Evolutionary conservation across 2,329 filamentous ascomycete genomes (phyloP).

Genomic region (Pestalotiopsis sp.): DNA sequence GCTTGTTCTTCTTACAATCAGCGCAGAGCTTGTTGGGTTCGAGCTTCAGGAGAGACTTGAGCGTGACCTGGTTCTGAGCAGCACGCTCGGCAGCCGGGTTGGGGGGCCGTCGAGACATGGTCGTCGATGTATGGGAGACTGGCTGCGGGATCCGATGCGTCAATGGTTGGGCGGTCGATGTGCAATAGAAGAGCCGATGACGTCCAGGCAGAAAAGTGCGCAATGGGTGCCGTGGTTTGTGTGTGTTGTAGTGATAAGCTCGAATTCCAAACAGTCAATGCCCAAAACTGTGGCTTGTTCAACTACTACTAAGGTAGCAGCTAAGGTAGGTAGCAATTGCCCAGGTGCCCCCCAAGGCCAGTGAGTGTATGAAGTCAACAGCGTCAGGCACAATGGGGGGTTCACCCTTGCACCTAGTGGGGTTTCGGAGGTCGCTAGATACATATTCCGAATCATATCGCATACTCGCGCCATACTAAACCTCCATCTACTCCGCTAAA

Average conservation of each 20-base stretch:
- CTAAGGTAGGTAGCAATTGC: background rate
- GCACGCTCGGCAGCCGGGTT: slow-evolving; percentile 84
- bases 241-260: background rate
- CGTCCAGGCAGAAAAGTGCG: background rate
- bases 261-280: background rate
- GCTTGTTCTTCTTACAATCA: slow-evolving; percentile 99
- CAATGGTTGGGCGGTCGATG: background rate
- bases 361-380: background rate
- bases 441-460: slow-evolving; percentile 1
- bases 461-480: background rate
- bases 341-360: background rate
- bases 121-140: slow-evolving; percentile 18
- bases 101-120: slow-evolving; percentile 78
- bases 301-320: background rate
- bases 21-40: slow-evolving; percentile 96
- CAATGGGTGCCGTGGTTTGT: background rate
- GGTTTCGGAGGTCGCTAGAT: slow-evolving; percentile 1
- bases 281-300: slow-evolving; percentile 12
- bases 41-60: slow-evolving; percentile 93
- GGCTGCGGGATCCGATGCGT: background rate
- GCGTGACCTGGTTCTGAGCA: slow-evolving; percentile 89
- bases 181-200: background rate
- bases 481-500: background rate
- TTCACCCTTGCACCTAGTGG: background rate
- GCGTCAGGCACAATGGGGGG: slow-evolving; percentile 1